Conservation (phyloP, 352 stramenopile species). For the Thraustotheca clavata region DNA sequence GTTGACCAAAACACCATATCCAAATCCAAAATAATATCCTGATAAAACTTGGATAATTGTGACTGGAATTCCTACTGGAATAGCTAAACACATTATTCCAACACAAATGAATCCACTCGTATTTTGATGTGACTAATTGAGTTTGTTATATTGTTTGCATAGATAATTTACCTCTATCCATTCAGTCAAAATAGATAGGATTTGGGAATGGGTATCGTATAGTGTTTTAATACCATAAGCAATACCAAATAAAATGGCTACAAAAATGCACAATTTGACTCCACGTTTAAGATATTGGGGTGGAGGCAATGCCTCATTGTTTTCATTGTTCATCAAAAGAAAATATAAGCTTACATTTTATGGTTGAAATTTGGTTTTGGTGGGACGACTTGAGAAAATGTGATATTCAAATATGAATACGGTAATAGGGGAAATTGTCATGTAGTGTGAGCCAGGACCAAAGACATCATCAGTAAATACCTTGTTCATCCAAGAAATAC, state of each 20-base stretch:
- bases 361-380: too few relatives aligned
- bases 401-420: too few relatives aligned
- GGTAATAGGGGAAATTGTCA: too few relatives aligned
- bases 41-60: constrained; percentile 4
- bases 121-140: not conserved
- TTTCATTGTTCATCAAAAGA: too few relatives aligned
- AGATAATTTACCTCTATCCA: constrained; percentile 8
- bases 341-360: too few relatives aligned
- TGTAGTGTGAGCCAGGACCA: too few relatives aligned
- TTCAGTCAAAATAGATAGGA: not conserved
- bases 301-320: too few relatives aligned
- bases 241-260: not conserved
- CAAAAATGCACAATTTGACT: not conserved
- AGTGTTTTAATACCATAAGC: not conserved
- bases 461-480: too few relatives aligned
- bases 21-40: constrained; percentile 6
- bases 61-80: not conserved
- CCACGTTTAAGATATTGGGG: too few relatives aligned
- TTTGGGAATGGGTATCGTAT: not conserved
- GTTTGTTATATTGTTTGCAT: not conserved
- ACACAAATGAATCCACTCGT: not conserved
- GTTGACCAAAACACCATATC: not conserved
- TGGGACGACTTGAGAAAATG: too few relatives aligned
- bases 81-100: not conserved
- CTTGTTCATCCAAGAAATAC: too few relatives aligned